Evolutionary conservation across 495 filamentous ascomycete species (phyloP).

Genomic region (Astrothelium macrocarpum): DNA sequence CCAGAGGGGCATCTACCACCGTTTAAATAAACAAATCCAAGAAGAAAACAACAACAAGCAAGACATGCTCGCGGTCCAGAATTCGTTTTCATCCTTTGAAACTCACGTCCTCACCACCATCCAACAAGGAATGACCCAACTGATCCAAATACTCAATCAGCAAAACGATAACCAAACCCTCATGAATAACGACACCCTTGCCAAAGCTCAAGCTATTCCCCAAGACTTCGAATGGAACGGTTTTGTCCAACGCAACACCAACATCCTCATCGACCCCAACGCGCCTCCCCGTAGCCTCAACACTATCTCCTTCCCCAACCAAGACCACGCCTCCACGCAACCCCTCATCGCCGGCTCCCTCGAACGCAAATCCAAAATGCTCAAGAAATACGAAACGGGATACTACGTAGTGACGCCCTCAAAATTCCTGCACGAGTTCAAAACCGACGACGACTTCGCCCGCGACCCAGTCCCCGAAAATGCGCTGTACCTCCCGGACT

Average conservation of each 20-base stretch:
- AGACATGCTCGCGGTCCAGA: constrained; percentile 80
- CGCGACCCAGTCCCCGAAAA: constrained; percentile 77
- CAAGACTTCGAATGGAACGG: constrained; percentile 88
- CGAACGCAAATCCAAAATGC: constrained; percentile 61
- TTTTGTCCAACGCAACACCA: constrained; percentile 59
- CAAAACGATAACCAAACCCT: constrained; percentile 71
- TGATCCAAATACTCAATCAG: constrained; percentile 63
- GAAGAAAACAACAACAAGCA: constrained; percentile 93
- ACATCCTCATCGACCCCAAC: constrained; percentile 70
- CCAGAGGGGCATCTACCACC: constrained; percentile 67
- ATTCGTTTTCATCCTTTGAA: constrained; percentile 82
- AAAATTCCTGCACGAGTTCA: constrained; percentile 90
- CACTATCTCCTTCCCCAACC: constrained; percentile 75
- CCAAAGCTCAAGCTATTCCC: constrained; percentile 65
- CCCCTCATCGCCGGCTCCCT: constrained; percentile 77
- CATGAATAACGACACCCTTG: constrained; percentile 76
- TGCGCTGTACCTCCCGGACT: constrained; percentile 88
- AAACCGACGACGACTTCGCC: constrained; percentile 75
- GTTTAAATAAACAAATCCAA: constrained; percentile 79
- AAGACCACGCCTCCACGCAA: constrained; percentile 68
- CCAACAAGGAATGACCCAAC: constrained; percentile 68
- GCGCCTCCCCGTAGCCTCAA: constrained; percentile 60
- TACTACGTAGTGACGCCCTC: constrained; percentile 86
- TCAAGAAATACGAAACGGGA: constrained; percentile 63
- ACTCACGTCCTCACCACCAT: constrained; percentile 73